Evolutionary conservation across 2,329 filamentous ascomycete species (phyloP), one percentile per base, ranked within the genome.

Genomic region (Anthostomella pinea): DNA sequence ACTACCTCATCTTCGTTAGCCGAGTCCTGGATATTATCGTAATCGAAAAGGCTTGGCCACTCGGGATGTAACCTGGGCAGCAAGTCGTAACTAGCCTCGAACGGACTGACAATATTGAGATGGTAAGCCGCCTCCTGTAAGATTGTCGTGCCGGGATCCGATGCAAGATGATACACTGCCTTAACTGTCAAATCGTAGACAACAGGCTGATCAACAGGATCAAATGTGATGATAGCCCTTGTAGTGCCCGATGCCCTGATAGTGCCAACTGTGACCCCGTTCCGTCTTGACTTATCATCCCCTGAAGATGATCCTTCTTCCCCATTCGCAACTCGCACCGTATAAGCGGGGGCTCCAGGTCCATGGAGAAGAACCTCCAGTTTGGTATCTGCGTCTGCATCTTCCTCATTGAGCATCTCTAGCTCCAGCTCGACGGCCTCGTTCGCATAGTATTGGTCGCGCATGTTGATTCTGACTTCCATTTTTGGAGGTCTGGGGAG

Each of bases 401-500:
- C 87, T 66, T 98, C 93, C 31, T 81, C 81, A 50, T 98, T 98
- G 38, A 80, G 55, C 3, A 96, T 67, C 27, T 83, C 77, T 24
- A 97, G 69, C 0, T 73, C 66, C 15, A 97, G 60, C 6, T 68
- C 68, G 18, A 96, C 77, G 0, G 68, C 61, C 64, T 98, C 93
- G 52, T 94, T 85, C 2, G 85, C 86, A 57, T 95, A 97, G 60
- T 91, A 94, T 36, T 89, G 82, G 9, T 79, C 73, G 38, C 74
- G 69, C 6, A 83, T 63, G 25, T 79, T 73, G 2, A 77, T 68
- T 17, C 68, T 74, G 29, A 98, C 78, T 50, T 87, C 81, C 68
- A 98, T 80, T 63, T 96, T 97, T 1, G 93, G 93, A 18, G 91
- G 93, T 48, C 94, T 86, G 2, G 93, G 91, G 35, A 89, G 72